Evolutionary conservation across 352 stramenopile species (phyloP).

Genomic region (Thalassiosira allenii): DNA sequence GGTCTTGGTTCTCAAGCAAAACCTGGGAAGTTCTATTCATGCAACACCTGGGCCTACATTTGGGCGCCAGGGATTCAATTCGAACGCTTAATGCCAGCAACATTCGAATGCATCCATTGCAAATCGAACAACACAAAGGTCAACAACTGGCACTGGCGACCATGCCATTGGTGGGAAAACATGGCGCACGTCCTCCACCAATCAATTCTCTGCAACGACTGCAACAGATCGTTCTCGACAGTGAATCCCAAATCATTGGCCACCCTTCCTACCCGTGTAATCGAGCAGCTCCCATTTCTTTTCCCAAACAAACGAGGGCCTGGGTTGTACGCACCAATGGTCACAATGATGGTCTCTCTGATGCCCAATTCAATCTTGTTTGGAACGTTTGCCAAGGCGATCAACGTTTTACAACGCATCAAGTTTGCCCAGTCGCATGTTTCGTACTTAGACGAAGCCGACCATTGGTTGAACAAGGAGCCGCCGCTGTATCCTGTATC

Average conservation of each 20-base stretch:
- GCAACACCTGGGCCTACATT: not conserved
- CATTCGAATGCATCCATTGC: not conserved
- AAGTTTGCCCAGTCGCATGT: slow-evolving; percentile 1
- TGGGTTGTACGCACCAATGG: not conserved
- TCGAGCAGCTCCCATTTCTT: slow-evolving; percentile 3
- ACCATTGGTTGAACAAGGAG: not conserved
- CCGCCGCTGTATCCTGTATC: not conserved
- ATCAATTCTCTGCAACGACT: not conserved
- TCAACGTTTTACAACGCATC: not conserved
- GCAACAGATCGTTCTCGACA: not conserved
- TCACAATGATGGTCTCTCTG: not conserved
- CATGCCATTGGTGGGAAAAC: slow-evolving; percentile 8
- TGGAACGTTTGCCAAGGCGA: not conserved
- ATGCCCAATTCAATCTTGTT: not conserved
- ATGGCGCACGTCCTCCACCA: not conserved
- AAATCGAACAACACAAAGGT: not conserved
- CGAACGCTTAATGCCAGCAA: not conserved
- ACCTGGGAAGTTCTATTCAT: slow-evolving; percentile 3
- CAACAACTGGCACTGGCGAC: not conserved
- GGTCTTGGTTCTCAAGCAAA: not conserved
- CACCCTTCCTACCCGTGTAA: not conserved
- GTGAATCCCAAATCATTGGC: not conserved
- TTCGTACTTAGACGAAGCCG: not conserved
- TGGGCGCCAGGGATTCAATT: not conserved
- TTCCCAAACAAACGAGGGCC: not conserved